Conservation (phyloP, 148 eudicot genomes). For the Rhododendron henanense region DNA sequence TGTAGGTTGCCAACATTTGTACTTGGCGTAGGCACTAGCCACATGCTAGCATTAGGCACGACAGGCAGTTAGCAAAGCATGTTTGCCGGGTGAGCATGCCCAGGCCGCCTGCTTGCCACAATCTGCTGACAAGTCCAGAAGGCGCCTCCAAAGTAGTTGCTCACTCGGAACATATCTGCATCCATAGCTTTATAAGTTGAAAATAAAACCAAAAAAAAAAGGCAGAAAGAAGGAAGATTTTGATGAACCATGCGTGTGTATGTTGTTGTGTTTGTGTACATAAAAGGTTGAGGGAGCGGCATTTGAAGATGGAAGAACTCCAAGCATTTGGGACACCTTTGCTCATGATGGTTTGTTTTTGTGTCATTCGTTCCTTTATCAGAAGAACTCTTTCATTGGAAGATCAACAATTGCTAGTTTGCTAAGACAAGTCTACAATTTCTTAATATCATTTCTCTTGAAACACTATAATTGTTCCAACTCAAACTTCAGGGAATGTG, state of each 20-base stretch:
- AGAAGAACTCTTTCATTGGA: neutral
- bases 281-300: constrained; percentile 42
- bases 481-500: constrained; percentile 20
- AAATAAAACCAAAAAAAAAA: neutral
- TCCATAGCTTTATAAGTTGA: neutral
- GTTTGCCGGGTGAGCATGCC: neutral
- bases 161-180: neutral
- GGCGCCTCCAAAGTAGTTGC: neutral
- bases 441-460: too few species aligned
- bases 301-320: constrained; percentile 42
- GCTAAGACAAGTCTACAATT: neutral
- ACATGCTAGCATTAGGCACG: neutral
- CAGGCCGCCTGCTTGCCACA: neutral
- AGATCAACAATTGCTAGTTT: neutral
- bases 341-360: constrained; percentile 31
- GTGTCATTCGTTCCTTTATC: neutral
- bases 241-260: neutral
- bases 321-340: constrained; percentile 45
- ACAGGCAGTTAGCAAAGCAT: neutral
- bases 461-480: neutral
- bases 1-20: neutral
- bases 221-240: neutral
- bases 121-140: neutral
- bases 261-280: neutral
- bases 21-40: neutral